Conservation (phyloP, 768 basidiomycete genomes). For the Suillus decipiens region DNA sequence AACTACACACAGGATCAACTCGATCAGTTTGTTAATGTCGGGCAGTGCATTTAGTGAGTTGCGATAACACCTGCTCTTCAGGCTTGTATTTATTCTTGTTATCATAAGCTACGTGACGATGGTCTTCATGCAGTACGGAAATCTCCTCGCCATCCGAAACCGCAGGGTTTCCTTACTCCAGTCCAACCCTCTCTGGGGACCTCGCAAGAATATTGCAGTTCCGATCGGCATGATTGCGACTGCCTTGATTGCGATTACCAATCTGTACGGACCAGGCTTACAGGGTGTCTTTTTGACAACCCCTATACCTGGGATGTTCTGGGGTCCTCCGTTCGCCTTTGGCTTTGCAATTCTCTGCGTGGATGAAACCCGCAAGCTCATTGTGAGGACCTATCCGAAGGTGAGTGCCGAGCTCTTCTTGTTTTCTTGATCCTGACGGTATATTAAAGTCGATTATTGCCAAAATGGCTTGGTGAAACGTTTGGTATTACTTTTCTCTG, state of each 20-base stretch:
- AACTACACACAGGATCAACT: slow-evolving; percentile 34
- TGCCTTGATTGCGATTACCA: slow-evolving; percentile 43
- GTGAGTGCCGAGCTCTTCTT: slow-evolving; percentile 21
- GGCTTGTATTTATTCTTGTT: neutral
- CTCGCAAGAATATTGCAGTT: slow-evolving; percentile 43
- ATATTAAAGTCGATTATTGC: slow-evolving; percentile 36
- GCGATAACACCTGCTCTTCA: neutral
- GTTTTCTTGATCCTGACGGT: slow-evolving; percentile 13
- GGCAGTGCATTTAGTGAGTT: slow-evolving; percentile 49
- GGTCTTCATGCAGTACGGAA: slow-evolving; percentile 48
- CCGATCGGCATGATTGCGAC: slow-evolving; percentile 41
- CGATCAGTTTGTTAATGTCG: slow-evolving; percentile 37
- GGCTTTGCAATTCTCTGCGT: slow-evolving; percentile 41
- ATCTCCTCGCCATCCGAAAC: slow-evolving; percentile 44
- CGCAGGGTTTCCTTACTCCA: slow-evolving; percentile 44
- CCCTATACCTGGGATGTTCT: slow-evolving; percentile 48
- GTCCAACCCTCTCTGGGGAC: slow-evolving; percentile 49
- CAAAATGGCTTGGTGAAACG: slow-evolving; percentile 38
- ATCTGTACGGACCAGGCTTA: slow-evolving; percentile 46
- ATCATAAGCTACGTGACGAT: slow-evolving; percentile 45
- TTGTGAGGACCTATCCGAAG: slow-evolving; percentile 45
- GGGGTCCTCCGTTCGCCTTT: slow-evolving; percentile 48
- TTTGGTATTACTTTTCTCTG: too few relatives aligned
- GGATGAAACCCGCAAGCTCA: slow-evolving; percentile 47
- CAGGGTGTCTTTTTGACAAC: slow-evolving; percentile 44